phyloP scores from a whole-genome alignment of 208 protist genomes.

The Novymonas esmeraldas region DNA sequence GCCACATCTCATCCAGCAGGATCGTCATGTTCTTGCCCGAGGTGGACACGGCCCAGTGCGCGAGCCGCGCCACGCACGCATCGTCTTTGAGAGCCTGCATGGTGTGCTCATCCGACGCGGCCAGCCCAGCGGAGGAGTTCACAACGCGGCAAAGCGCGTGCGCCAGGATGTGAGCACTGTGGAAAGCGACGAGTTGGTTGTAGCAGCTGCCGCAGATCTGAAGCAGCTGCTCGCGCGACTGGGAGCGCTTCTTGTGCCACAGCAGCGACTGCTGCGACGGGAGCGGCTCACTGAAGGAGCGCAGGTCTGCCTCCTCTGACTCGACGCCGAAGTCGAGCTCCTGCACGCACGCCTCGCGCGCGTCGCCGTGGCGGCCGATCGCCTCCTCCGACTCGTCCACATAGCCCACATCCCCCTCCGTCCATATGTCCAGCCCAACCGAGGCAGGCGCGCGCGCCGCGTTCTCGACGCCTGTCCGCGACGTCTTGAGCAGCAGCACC shows the following conservation, averaged over 20 bases:
- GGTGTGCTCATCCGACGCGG: slow-evolving; percentile 10
- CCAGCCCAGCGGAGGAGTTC: slow-evolving; percentile 7
- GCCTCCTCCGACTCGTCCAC: slow-evolving; percentile 30
- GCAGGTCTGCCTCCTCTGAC: slow-evolving; percentile 50
- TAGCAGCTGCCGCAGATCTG: slow-evolving; percentile 14
- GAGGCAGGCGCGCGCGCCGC: slow-evolving; percentile 26
- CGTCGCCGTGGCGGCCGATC: slow-evolving; percentile 9
- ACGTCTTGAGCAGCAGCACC: slow-evolving; percentile 36
- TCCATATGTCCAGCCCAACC: slow-evolving; percentile 36
- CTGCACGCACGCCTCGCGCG: slow-evolving; percentile 36
- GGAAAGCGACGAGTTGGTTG: slow-evolving; percentile 24
- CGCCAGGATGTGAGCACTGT: slow-evolving; percentile 18
- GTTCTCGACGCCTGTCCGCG: slow-evolving; percentile 47
- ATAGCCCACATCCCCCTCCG: slow-evolving; percentile 55
- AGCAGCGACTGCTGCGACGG: slow-evolving; percentile 22
- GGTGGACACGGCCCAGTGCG: slow-evolving; percentile 28
- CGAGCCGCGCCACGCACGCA: slow-evolving; percentile 20
- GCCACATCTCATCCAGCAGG: slow-evolving; percentile 29
- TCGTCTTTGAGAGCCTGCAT: slow-evolving; percentile 20
- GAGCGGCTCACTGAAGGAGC: slow-evolving; percentile 23
- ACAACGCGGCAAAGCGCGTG: slow-evolving; percentile 19
- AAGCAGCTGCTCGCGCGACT: slow-evolving; percentile 25
- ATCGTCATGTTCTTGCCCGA: slow-evolving; percentile 1
- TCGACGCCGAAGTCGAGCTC: slow-evolving; percentile 78
- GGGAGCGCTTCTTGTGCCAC: slow-evolving; percentile 23